A percentile compares a stretch with the other conserved stretches of the same genome.
Evolutionary conservation across 192 early-diverging fungal genomes (phyloP).

Genomic region (Obelidium mucronatum): DNA sequence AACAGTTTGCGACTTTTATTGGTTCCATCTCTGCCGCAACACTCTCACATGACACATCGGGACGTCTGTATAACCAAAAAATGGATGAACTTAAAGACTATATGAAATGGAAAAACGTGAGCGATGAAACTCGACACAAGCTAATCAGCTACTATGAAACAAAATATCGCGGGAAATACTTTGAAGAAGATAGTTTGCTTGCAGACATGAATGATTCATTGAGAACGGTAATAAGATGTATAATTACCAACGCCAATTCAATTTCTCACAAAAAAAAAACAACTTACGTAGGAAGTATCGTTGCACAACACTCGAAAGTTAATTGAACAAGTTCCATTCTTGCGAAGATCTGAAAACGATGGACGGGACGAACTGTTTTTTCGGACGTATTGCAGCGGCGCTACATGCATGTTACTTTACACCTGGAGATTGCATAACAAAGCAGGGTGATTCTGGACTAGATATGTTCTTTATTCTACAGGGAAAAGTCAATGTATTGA

Average conservation of each 20-base stretch:
- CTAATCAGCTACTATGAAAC: conserved; percentile 13
- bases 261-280: neutral
- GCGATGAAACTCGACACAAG: conserved; percentile 7
- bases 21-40: conserved; percentile 38
- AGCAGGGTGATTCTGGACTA: conserved; percentile 38
- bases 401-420: conserved; percentile 39
- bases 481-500: conserved; percentile 34
- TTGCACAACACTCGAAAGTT: conserved; percentile 38
- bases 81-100: conserved; percentile 44
- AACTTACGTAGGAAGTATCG: conserved; percentile 42
- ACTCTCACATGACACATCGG: conserved; percentile 30
- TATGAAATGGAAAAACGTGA: conserved; percentile 40
- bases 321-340: conserved; percentile 45
- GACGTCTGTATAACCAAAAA: conserved; percentile 38
- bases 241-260: neutral
- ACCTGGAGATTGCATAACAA: conserved; percentile 36
- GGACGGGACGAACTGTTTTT: conserved; percentile 38
- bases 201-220: conserved; percentile 26
- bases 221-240: neutral
- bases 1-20: conserved; percentile 20
- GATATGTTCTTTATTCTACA: conserved; percentile 44
- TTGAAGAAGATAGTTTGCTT: conserved; percentile 36
- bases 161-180: conserved; percentile 45
- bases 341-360: conserved; percentile 37
- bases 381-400: conserved; percentile 35